Percentiles rank a stretch among this genome's conserved stretches.
phyloP scores from a whole-genome alignment of 306 rosid species.

The Gillenia trifoliata region DNA sequence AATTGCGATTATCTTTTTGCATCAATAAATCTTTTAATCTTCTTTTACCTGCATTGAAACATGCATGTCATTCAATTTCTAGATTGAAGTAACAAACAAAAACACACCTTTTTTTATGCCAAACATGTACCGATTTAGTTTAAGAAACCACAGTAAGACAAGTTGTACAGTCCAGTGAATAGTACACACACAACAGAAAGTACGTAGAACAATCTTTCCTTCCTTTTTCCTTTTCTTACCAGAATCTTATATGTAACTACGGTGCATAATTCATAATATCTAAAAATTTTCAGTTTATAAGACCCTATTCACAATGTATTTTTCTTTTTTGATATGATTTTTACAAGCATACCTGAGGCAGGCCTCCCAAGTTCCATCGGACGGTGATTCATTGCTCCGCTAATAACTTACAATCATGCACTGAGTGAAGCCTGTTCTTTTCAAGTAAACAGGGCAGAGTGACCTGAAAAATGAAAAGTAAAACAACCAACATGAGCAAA shows the following conservation, averaged over 20 bases:
- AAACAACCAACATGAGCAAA: slow-evolving; percentile 11
- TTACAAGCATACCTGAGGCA: slow-evolving; percentile 54
- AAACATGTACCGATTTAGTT: neutral
- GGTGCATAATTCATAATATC: neutral
- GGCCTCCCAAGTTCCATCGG: slow-evolving; percentile 54
- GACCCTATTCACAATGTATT: neutral
- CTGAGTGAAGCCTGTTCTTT: slow-evolving; percentile 10
- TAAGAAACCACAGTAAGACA: neutral
- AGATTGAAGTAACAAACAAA: slow-evolving; percentile 14
- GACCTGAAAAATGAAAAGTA: slow-evolving; percentile 9
- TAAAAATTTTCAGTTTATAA: neutral
- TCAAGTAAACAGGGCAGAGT: slow-evolving; percentile 19
- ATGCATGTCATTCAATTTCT: slow-evolving; percentile 20
- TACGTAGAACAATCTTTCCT: neutral
- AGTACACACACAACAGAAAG: neutral
- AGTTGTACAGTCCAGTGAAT: neutral
- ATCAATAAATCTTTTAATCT: slow-evolving; percentile 67
- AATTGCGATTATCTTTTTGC: slow-evolving; percentile 68
- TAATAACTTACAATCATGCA: slow-evolving; percentile 34
- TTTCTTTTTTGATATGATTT: neutral
- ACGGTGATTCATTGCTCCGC: slow-evolving; percentile 35
- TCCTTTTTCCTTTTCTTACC: neutral
- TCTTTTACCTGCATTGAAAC: slow-evolving; percentile 63
- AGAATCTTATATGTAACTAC: neutral
- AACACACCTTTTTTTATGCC: neutral